Conservation (phyloP, 805 yeast genomes). For the Myxozyma lipomycoides region DNA sequence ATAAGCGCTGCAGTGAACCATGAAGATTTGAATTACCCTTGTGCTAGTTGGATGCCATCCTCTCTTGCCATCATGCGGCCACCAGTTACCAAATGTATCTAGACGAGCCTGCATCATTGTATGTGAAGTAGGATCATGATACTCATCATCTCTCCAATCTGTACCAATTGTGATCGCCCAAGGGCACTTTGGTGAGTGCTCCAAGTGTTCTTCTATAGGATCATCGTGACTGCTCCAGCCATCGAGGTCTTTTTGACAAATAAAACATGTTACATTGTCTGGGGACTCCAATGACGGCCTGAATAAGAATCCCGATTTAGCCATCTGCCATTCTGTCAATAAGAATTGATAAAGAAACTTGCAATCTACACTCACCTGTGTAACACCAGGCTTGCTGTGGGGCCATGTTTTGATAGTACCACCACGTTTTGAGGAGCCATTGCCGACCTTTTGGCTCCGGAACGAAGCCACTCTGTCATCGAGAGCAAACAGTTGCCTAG, state of each 20-base stretch:
- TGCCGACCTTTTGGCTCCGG: slow-evolving; percentile 11
- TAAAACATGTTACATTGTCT: slow-evolving; percentile 56
- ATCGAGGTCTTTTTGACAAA: slow-evolving; percentile 53
- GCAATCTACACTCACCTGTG: slow-evolving; percentile 15
- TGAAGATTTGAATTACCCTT: slow-evolving; percentile 19
- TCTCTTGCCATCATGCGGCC: slow-evolving; percentile 47
- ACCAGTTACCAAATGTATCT: slow-evolving; percentile 40
- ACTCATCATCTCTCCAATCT: slow-evolving; percentile 29
- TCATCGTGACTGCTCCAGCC: slow-evolving; percentile 56
- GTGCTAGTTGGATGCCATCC: slow-evolving; percentile 42
- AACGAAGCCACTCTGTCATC: slow-evolving; percentile 27
- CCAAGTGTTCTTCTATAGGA: slow-evolving; percentile 49
- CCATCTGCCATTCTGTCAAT: slow-evolving; percentile 37
- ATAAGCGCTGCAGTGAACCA: background rate
- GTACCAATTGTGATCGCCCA: slow-evolving; percentile 34
- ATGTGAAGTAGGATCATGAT: slow-evolving; percentile 31
- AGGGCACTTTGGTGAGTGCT: slow-evolving; percentile 38
- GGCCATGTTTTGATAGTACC: slow-evolving; percentile 23
- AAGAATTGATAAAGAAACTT: background rate
- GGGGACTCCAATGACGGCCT: slow-evolving; percentile 46
- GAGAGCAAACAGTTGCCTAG: slow-evolving; percentile 17
- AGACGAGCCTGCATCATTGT: slow-evolving; percentile 29
- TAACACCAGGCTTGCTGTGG: slow-evolving; percentile 20
- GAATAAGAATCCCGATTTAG: slow-evolving; percentile 58
- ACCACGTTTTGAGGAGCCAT: slow-evolving; percentile 7